Evolutionary conservation across 2,329 filamentous ascomycete genomes (phyloP).

Genomic region (Stagonosporopsis vannaccii): DNA sequence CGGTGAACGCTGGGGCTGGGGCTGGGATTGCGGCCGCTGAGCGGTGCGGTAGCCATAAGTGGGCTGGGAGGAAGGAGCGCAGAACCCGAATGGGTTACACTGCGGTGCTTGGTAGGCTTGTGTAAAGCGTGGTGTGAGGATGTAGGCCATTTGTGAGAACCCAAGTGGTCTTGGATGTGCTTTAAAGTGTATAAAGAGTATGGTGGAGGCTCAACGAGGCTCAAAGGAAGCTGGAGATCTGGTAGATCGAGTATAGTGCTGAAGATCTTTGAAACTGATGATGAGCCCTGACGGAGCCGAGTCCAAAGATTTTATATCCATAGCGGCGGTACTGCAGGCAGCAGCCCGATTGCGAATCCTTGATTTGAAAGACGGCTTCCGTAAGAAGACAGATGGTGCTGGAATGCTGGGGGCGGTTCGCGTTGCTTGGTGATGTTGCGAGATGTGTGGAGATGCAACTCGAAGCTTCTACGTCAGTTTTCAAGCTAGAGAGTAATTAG

Average conservation of each 20-base stretch:
- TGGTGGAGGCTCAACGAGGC: constrained; percentile 20
- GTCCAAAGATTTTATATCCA: constrained; percentile 43
- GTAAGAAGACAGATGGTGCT: constrained; percentile 37
- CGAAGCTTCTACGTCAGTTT: constrained; percentile 25
- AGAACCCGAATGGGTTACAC: constrained; percentile 40
- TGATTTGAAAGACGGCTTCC: constrained; percentile 39
- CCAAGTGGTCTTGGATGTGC: constrained; percentile 5
- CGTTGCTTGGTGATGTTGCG: constrained; percentile 36
- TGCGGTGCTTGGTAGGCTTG: constrained; percentile 39
- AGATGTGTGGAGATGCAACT: constrained; percentile 31
- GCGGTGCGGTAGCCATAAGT: constrained; percentile 27
- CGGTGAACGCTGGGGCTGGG: constrained; percentile 30
- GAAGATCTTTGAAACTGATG: constrained; percentile 34
- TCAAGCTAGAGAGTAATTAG: background rate
- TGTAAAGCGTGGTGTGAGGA: constrained; percentile 44
- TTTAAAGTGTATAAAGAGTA: constrained; percentile 9
- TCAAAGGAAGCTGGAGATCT: constrained; percentile 28
- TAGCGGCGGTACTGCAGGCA: constrained; percentile 34
- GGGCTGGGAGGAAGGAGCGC: constrained; percentile 30
- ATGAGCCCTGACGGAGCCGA: constrained; percentile 26
- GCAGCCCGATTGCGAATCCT: constrained; percentile 31
- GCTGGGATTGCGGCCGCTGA: constrained; percentile 8
- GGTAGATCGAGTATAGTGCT: constrained; percentile 30
- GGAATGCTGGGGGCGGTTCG: constrained; percentile 34
- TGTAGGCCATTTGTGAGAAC: constrained; percentile 40